Conservation (phyloP, 192 early-diverging fungal genomes). For the Coemansia sp. region DNA sequence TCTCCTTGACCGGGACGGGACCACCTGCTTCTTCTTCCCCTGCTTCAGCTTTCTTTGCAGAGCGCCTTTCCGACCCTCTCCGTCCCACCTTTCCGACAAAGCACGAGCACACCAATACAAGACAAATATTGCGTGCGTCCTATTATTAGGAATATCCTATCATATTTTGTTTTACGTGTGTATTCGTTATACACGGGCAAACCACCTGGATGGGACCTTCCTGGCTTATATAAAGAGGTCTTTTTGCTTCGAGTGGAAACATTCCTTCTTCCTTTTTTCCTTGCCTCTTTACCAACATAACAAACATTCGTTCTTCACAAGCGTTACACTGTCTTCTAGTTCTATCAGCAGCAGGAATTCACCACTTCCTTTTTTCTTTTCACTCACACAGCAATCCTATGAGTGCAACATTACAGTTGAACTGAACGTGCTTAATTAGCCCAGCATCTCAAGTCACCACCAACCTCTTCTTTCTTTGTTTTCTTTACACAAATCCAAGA, state of each 20-base stretch:
- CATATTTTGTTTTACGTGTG: no score
- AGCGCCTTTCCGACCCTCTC: slow-evolving; percentile 1
- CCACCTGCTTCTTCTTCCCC: not conserved
- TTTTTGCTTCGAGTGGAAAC: no score
- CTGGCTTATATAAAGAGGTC: no score
- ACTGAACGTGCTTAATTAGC: not conserved
- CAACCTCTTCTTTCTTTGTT: not conserved
- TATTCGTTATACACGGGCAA: no score
- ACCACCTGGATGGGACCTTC: no score
- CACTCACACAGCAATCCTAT: not conserved
- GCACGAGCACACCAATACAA: not conserved
- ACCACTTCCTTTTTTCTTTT: no score
- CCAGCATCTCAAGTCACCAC: not conserved
- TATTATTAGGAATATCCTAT: not conserved
- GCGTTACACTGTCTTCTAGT: no score
- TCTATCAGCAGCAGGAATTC: no score
- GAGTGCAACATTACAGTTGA: not conserved
- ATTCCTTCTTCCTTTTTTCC: no score
- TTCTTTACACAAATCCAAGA: not conserved
- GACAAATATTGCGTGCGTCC: no score
- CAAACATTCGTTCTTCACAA: no score
- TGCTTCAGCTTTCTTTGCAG: not conserved
- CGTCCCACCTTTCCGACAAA: slow-evolving; percentile 2
- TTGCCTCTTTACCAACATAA: no score
- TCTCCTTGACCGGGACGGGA: not conserved